Evolutionary conservation across 164 flowering plant species (phyloP).

Genomic region (Liquidambar formosana): DNA sequence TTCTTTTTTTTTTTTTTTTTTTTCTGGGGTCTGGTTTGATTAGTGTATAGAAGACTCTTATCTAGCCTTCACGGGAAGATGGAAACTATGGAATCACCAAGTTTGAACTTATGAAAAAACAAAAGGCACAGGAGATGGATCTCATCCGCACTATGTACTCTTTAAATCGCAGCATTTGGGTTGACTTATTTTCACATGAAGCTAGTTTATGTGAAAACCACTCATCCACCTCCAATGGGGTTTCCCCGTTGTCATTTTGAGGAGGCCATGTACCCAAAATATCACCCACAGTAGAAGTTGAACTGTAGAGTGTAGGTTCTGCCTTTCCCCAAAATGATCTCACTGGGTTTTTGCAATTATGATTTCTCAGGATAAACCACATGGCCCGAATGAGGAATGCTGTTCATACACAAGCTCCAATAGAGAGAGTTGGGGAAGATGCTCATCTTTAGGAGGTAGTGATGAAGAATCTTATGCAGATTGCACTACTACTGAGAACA

Average conservation of each 20-base stretch:
- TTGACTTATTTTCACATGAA: too few species aligned
- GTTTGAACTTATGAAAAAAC: background rate
- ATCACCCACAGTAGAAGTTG: background rate
- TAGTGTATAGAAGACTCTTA: too few species aligned
- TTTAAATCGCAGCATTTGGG: too few species aligned
- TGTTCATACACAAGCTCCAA: constrained; percentile 88
- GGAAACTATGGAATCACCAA: background rate
- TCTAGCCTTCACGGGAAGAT: background rate
- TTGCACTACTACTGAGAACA: constrained; percentile 23
- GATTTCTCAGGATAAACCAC: constrained; percentile 54
- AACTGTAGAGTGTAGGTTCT: background rate
- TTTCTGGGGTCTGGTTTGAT: too few species aligned
- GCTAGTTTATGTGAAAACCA: too few species aligned
- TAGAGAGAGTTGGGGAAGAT: constrained; percentile 93
- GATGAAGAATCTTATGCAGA: constrained; percentile 65
- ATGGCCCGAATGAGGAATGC: constrained; percentile 62
- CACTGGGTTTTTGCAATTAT: background rate
- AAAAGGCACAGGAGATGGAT: too few species aligned
- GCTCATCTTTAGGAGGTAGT: constrained; percentile 84
- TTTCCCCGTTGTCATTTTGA: too few species aligned
- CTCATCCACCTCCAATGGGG: too few species aligned
- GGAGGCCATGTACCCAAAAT: background rate
- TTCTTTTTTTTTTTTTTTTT: too few species aligned
- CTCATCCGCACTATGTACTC: too few species aligned
- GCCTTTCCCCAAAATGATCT: background rate